Evolutionary conservation across 306 rosid genomes (phyloP).

Genomic region (Pueraria montana): DNA sequence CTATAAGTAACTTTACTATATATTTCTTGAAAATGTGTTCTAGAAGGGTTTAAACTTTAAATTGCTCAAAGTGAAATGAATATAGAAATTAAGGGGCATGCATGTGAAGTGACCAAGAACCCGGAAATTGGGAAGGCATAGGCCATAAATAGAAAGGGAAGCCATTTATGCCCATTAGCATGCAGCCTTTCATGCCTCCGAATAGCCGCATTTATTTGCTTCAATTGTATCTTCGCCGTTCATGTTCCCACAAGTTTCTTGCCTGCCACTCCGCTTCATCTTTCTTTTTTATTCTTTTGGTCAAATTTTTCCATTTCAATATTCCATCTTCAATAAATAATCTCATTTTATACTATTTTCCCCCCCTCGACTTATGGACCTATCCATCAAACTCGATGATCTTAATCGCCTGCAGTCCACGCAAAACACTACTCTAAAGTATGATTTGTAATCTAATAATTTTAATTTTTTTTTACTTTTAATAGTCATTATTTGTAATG

Average conservation of each 20-base stretch:
- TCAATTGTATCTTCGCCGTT: slow-evolving; percentile 9
- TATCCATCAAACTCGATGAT: not conserved
- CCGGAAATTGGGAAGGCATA: not conserved
- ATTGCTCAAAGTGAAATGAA: not conserved
- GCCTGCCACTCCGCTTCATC: slow-evolving; percentile 37
- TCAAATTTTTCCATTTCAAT: slow-evolving; percentile 16
- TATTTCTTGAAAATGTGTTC: no score
- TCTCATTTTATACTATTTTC: not conserved
- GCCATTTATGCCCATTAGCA: slow-evolving; percentile 1
- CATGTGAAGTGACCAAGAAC: slow-evolving; percentile 11
- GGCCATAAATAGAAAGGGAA: not conserved
- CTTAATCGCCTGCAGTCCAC: not conserved
- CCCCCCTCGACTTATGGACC: not conserved
- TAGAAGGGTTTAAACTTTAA: no score
- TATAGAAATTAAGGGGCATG: not conserved
- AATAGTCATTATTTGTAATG: not conserved
- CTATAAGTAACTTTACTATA: no score
- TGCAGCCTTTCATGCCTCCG: slow-evolving; percentile 48
- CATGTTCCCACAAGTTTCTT: slow-evolving; percentile 3
- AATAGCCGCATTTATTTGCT: slow-evolving; percentile 45
- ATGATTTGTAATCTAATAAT: not conserved
- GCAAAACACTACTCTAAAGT: not conserved
- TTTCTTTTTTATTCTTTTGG: not conserved
- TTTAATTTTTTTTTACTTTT: not conserved
- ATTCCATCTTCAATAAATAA: not conserved